Percentiles rank a stretch among this genome's conserved stretches.
Evolutionary conservation across 805 yeast genomes (phyloP).

Genomic region (Pichia gijzeniarum): DNA sequence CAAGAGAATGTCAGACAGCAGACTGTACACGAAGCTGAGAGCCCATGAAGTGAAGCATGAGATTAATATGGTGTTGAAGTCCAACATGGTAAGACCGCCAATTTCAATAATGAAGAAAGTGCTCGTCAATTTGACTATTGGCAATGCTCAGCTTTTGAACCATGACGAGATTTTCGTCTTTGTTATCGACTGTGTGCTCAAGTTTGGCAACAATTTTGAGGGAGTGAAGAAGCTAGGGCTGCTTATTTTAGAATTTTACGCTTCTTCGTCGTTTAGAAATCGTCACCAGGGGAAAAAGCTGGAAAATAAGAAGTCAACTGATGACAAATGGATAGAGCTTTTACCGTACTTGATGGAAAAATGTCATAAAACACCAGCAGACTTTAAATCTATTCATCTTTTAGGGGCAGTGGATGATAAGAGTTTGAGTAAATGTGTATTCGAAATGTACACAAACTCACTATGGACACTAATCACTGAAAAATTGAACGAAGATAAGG

Average conservation of each 20-base stretch:
- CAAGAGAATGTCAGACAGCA: constrained; percentile 15
- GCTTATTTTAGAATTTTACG: constrained; percentile 53
- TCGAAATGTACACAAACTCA: background rate
- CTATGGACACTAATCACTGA: constrained; percentile 4
- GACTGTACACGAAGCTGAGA: constrained; percentile 19
- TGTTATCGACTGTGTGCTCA: constrained; percentile 44
- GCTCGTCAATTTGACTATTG: constrained; percentile 77
- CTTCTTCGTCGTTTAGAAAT: background rate
- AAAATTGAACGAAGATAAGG: background rate
- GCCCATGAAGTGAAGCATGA: constrained; percentile 26
- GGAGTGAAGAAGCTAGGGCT: constrained; percentile 70
- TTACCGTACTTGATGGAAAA: background rate
- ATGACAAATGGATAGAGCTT: background rate
- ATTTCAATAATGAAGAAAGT: constrained; percentile 56
- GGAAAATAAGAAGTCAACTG: background rate
- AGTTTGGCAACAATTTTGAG: constrained; percentile 36
- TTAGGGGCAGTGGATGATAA: constrained; percentile 1
- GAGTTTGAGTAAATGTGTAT: background rate
- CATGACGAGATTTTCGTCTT: constrained; percentile 52
- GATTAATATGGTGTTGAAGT: constrained; percentile 18
- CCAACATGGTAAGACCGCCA: constrained; percentile 19
- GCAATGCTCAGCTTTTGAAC: constrained; percentile 62
- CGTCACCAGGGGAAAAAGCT: background rate
- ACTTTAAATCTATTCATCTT: background rate
- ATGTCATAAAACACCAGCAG: background rate